Percentiles rank a stretch among this genome's conserved stretches.
These are phyloP conservation scores for Wickerhamiella kurtzmanii DNA, from an alignment of 805 yeast species.

Conservation along the genomic window DNA sequence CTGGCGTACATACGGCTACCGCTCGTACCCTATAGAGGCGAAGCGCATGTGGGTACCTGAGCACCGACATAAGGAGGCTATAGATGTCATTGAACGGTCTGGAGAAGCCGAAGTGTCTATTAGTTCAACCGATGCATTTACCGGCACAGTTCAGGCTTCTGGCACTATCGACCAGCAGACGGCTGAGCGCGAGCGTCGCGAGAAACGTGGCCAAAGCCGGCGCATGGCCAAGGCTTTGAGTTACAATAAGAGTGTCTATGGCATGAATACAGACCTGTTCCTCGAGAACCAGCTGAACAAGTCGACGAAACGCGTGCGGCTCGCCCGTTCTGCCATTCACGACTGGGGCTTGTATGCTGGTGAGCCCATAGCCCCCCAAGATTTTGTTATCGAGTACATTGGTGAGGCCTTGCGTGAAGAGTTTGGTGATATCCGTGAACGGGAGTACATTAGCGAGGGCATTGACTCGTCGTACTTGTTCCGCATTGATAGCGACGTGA, in stretches of 20 bases:
- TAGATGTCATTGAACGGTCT: background rate
- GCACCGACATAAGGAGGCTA: background rate
- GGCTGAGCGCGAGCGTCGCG: background rate
- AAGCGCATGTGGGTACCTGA: background rate
- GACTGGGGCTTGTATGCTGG: constrained; percentile 96
- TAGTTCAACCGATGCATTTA: background rate
- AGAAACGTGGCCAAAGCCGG: background rate
- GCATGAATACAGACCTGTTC: constrained; percentile 49
- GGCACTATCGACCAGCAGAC: background rate
- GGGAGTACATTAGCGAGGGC: constrained; percentile 72
- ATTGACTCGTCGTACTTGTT: constrained; percentile 91
- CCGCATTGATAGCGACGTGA: constrained; percentile 85
- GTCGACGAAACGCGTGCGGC: constrained; percentile 87
- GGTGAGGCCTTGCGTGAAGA: constrained; percentile 91
- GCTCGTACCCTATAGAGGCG: background rate
- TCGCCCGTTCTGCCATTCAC: constrained; percentile 93
- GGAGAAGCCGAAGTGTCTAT: background rate
- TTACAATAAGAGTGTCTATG: constrained; percentile 21
- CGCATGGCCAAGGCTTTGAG: background rate
- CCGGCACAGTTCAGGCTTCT: background rate
- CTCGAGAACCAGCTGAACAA: constrained; percentile 78
- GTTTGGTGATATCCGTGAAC: constrained; percentile 86
- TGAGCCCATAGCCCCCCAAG: constrained; percentile 90
- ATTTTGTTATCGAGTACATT: constrained; percentile 95
- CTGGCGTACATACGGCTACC: background rate